phyloP scores from a whole-genome alignment of 768 basidiomycete genomes.

The Suillus plorans region DNA sequence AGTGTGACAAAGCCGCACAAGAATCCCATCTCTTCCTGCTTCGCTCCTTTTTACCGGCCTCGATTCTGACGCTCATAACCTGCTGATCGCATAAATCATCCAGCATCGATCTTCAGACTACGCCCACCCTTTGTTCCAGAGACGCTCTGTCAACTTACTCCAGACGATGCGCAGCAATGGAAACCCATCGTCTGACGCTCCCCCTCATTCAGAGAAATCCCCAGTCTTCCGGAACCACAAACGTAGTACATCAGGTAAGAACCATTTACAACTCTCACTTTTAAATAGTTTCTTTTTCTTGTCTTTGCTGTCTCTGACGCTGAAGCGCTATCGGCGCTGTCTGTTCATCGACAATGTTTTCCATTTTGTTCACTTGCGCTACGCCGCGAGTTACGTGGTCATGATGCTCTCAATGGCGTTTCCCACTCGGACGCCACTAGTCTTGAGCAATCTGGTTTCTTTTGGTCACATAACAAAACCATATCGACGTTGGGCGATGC shows the following conservation, averaged over 20 bases:
- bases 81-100: background rate
- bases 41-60: background rate
- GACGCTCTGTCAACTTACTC: constrained; percentile 1
- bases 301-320: background rate
- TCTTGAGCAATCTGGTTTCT: background rate
- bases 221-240: background rate
- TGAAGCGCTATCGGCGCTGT: background rate
- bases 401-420: background rate
- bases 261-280: background rate
- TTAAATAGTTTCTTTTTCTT: background rate
- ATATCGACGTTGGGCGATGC: background rate
- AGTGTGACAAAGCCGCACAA: background rate
- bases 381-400: background rate
- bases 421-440: background rate
- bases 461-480: background rate
- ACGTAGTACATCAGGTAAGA: constrained; percentile 8
- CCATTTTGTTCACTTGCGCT: background rate
- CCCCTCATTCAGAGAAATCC: background rate
- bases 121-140: constrained; percentile 1
- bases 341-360: background rate
- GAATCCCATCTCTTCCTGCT: background rate
- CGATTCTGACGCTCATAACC: background rate
- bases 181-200: background rate
- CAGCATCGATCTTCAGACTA: background rate
- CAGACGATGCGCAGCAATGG: constrained; percentile 6